phyloP scores from a whole-genome alignment of 176 grass and related monocot species.

The Paspalum notatum region DNA sequence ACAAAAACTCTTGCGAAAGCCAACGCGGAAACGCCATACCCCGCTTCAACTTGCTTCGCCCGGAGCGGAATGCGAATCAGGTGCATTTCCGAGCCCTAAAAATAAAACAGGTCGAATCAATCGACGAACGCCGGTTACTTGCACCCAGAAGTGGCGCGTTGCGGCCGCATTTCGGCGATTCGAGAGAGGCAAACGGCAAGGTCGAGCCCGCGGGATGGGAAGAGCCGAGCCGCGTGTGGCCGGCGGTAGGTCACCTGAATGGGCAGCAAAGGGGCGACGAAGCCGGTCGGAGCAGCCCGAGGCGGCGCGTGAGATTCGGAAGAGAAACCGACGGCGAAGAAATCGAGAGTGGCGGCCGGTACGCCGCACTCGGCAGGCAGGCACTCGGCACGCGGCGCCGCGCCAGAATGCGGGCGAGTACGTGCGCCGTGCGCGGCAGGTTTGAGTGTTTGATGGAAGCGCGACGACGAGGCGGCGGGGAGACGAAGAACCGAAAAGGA shows the following conservation, averaged over 20 bases:
- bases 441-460: background rate
- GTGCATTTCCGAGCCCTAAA: too few relatives aligned
- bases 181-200: background rate
- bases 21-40: background rate
- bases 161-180: background rate
- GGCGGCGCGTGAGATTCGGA: background rate
- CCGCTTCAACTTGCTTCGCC: background rate
- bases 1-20: background rate
- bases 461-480: background rate
- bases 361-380: too few relatives aligned
- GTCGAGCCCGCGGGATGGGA: background rate
- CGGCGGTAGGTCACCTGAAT: constrained; percentile 13
- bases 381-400: background rate
- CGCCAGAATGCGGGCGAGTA: background rate
- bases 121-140: background rate
- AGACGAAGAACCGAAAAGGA: too few relatives aligned
- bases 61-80: background rate
- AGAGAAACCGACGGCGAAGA: background rate
- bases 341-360: background rate
- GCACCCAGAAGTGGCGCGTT: too few relatives aligned
- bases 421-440: background rate
- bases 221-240: background rate
- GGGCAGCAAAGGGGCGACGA: too few relatives aligned
- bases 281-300: background rate
- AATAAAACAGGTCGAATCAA: background rate